A percentile compares a stretch with the other conserved stretches of the same genome.
Evolutionary conservation across 208 protist species (phyloP).

Genomic region (Eutreptiella sp.): DNA sequence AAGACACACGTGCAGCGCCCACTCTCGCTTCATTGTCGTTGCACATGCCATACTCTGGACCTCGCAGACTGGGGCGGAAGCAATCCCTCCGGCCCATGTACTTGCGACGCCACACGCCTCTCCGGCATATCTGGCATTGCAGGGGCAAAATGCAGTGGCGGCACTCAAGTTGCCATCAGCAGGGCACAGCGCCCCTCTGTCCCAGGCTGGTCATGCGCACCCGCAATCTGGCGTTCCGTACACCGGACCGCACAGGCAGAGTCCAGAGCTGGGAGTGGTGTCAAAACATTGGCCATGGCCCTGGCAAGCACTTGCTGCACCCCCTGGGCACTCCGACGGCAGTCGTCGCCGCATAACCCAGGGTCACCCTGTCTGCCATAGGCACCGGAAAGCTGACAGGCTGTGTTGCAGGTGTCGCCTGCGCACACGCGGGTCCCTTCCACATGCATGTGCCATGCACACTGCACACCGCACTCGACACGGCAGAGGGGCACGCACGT

Average conservation of each 20-base stretch:
- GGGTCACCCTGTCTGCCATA: conserved; percentile 4
- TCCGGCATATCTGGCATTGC: conserved; percentile 3
- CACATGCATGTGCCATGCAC: too few species aligned
- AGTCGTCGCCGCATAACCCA: conserved; percentile 7
- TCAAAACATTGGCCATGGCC: conserved; percentile 14
- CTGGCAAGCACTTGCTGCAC: too few species aligned
- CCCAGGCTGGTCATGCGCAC: neutral
- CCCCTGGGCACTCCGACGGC: conserved; percentile 11
- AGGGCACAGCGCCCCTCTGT: conserved; percentile 1
- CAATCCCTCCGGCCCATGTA: neutral
- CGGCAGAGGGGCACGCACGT: neutral
- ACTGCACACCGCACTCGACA: neutral
- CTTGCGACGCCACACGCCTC: conserved; percentile 9
- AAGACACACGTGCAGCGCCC: conserved; percentile 22
- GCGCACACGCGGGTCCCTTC: too few species aligned
- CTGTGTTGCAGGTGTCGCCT: too few species aligned
- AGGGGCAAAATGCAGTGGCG: neutral
- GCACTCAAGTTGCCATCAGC: conserved; percentile 9
- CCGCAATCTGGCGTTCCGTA: conserved; percentile 1
- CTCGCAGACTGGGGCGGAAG: neutral
- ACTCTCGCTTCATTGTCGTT: conserved; percentile 9
- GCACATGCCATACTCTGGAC: conserved; percentile 5
- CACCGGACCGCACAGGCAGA: conserved; percentile 6
- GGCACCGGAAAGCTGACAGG: too few species aligned
- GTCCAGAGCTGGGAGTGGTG: neutral